These are phyloP conservation scores for Cladobotryum mycophilum DNA, from an alignment of 2,329 filamentous ascomycete genomes.

Conservation along the genomic window DNA sequence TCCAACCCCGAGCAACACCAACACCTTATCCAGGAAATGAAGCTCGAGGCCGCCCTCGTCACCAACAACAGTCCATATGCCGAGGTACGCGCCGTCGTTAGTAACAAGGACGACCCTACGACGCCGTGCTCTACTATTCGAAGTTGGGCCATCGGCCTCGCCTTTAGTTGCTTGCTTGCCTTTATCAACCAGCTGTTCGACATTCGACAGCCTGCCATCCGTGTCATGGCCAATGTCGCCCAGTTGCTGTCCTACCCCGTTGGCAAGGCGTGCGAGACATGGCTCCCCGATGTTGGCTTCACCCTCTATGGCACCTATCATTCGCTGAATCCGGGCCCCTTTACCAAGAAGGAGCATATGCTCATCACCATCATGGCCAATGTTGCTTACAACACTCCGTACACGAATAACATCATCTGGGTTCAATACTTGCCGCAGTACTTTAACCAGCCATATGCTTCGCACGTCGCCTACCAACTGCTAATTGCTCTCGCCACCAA, in stretches of 20 bases:
- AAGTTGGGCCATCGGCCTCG: constrained; percentile 47
- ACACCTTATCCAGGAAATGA: constrained; percentile 47
- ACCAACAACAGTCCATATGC: constrained; percentile 52
- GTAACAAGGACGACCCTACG: constrained; percentile 47
- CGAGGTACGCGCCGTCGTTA: constrained; percentile 50
- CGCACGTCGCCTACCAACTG: constrained; percentile 48
- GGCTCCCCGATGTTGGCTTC: constrained; percentile 46
- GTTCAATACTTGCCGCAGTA: constrained; percentile 46
- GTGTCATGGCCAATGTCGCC: constrained; percentile 48
- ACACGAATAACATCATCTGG: constrained; percentile 51
- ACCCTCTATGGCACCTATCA: constrained; percentile 40
- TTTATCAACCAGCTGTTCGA: constrained; percentile 54
- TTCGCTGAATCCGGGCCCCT: constrained; percentile 49
- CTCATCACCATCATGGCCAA: constrained; percentile 59
- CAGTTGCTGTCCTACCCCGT: constrained; percentile 52
- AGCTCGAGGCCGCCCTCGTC: constrained; percentile 48
- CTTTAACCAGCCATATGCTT: constrained; percentile 49
- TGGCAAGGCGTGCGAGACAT: constrained; percentile 43
- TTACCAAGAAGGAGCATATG: constrained; percentile 57
- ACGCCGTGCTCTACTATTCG: constrained; percentile 49
- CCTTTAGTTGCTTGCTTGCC: constrained; percentile 42
- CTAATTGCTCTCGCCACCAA: constrained; percentile 49
- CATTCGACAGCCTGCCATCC: constrained; percentile 49
- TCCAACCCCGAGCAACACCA: constrained; percentile 40
- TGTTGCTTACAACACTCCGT: constrained; percentile 46